phyloP scores from a whole-genome alignment of 2,329 filamentous ascomycete species.

The Shiraia sp. region DNA sequence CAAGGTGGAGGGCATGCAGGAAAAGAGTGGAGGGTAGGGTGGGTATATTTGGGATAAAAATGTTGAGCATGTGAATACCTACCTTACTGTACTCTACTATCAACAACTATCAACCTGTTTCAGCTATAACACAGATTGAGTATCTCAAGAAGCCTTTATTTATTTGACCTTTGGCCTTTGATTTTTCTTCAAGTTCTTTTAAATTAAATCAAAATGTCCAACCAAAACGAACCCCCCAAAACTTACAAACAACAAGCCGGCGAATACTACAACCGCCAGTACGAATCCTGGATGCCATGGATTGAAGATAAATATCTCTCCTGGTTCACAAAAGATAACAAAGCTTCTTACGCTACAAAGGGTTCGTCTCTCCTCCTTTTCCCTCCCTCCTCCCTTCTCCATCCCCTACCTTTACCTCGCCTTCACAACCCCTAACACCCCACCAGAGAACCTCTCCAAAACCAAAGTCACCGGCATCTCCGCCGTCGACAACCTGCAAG shows the following conservation, averaged over 20 bases:
- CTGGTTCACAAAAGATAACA: constrained; percentile 78
- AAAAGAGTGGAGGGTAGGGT: no score
- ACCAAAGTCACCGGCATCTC: constrained; percentile 70
- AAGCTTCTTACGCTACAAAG: constrained; percentile 71
- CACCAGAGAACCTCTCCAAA: constrained; percentile 66
- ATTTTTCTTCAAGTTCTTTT: no score
- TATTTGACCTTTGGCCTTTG: no score
- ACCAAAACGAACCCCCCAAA: constrained; percentile 21
- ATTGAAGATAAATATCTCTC: constrained; percentile 72
- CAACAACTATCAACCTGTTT: no score
- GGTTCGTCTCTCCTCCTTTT: constrained; percentile 51
- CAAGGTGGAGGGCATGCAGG: constrained; percentile 3
- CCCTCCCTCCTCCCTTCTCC: neutral
- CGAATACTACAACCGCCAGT: constrained; percentile 70
- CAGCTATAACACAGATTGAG: neutral
- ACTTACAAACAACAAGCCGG: constrained; percentile 36
- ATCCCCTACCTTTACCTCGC: constrained; percentile 58
- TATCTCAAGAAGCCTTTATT: neutral
- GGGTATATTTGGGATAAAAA: constrained; percentile 9
- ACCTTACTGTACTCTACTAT: no score
- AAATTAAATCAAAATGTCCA: constrained; percentile 2
- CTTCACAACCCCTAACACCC: constrained; percentile 57
- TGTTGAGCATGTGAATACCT: no score
- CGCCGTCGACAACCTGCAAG: constrained; percentile 70
- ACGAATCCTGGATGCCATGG: constrained; percentile 78